A percentile compares a stretch with the other conserved stretches of the same genome.
These are phyloP conservation scores for Tylopilus felleus DNA, from an alignment of 768 basidiomycete species.

Conservation along the genomic window DNA sequence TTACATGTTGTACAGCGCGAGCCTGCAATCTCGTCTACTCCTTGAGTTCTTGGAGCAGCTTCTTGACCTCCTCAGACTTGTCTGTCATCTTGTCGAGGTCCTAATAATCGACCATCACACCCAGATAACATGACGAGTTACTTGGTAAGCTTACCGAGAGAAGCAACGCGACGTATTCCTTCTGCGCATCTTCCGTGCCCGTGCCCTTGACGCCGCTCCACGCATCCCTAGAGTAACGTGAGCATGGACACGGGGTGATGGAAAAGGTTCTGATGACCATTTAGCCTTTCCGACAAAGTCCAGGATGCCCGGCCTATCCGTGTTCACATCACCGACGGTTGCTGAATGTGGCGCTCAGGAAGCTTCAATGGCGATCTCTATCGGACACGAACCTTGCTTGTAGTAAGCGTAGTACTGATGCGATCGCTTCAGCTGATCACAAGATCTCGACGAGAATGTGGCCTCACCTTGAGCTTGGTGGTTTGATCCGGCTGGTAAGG, in stretches of 20 bases:
- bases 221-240: slow-evolving; percentile 61
- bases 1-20: slow-evolving; percentile 1
- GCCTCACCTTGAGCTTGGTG: slow-evolving; percentile 75
- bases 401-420: slow-evolving; percentile 86
- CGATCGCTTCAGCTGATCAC: slow-evolving; percentile 7
- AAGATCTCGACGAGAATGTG: not conserved
- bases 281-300: slow-evolving; percentile 89
- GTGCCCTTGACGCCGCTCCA: slow-evolving; percentile 75
- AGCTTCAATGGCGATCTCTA: slow-evolving; percentile 1
- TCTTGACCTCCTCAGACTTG: slow-evolving; percentile 49
- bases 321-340: slow-evolving; percentile 70
- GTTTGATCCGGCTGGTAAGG: slow-evolving; percentile 70
- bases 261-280: slow-evolving; percentile 51
- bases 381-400: slow-evolving; percentile 73
- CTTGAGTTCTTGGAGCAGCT: slow-evolving; percentile 58
- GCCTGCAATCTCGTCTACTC: slow-evolving; percentile 30
- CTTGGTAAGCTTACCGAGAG: slow-evolving; percentile 47
- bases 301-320: slow-evolving; percentile 63
- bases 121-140: not conserved
- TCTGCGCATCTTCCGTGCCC: slow-evolving; percentile 66
- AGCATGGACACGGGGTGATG: not conserved
- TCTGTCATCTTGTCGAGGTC: slow-evolving; percentile 47
- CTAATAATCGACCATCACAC: slow-evolving; percentile 34
- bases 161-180: slow-evolving; percentile 74
- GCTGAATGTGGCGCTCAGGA: slow-evolving; percentile 41